phyloP scores from a whole-genome alignment of 148 eudicot species.

The Salicornia ramosissima region DNA sequence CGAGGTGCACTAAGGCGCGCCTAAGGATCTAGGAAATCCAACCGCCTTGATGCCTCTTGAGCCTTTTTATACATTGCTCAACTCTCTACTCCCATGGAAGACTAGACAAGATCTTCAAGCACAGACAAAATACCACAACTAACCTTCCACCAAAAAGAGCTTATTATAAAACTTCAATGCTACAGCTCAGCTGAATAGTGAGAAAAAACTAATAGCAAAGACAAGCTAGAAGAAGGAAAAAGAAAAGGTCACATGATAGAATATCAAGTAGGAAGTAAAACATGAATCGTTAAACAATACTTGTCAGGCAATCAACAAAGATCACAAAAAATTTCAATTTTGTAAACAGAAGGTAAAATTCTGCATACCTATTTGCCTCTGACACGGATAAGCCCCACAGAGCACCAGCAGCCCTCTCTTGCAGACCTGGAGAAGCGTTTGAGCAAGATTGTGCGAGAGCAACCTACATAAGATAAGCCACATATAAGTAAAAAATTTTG shows the following conservation, averaged over 20 bases:
- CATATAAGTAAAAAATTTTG: slow-evolving; percentile 4
- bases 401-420: slow-evolving; percentile 99
- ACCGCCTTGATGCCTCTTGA: too few relatives aligned
- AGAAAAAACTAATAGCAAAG: background rate
- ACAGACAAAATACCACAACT: background rate
- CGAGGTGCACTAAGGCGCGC: too few relatives aligned
- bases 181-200: background rate
- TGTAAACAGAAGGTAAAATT: background rate
- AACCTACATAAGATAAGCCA: slow-evolving; percentile 49
- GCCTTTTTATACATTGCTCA: background rate
- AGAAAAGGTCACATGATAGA: background rate
- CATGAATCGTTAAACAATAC: background rate
- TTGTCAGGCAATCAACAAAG: background rate
- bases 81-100: background rate
- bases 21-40: too few relatives aligned
- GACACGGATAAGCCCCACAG: slow-evolving; percentile 97
- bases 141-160: background rate
- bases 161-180: background rate
- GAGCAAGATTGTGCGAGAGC: slow-evolving; percentile 85
- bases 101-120: background rate
- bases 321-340: background rate
- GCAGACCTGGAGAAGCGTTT: slow-evolving; percentile 91
- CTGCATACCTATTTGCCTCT: slow-evolving; percentile 74
- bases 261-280: background rate
- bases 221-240: background rate